Evolutionary conservation across 192 early-diverging fungal genomes (phyloP).

Genomic region (Coemansia sp.): DNA sequence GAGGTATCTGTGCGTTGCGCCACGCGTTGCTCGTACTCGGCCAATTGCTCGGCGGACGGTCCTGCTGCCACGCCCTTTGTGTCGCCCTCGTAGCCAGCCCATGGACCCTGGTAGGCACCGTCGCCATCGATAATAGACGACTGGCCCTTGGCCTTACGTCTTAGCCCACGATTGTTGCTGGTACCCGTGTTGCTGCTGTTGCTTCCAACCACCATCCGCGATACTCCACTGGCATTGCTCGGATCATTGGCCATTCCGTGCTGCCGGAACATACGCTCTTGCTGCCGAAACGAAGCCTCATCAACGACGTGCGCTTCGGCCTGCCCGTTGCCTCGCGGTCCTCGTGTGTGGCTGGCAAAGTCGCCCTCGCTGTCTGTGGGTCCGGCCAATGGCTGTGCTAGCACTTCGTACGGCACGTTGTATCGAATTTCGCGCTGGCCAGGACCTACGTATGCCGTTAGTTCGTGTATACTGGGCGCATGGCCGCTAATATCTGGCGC

Average conservation of each 20-base stretch:
- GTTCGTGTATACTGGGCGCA: background rate
- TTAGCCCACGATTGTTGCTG: constrained; percentile 50
- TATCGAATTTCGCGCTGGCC: constrained; percentile 24
- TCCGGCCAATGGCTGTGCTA: constrained; percentile 37
- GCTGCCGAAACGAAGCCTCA: constrained; percentile 65
- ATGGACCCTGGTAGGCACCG: constrained; percentile 84
- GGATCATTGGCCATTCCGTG: constrained; percentile 86
- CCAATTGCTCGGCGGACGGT: constrained; percentile 58
- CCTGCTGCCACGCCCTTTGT: constrained; percentile 62
- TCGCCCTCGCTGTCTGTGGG: constrained; percentile 31
- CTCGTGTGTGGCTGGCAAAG: constrained; percentile 13
- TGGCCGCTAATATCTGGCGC: constrained; percentile 32
- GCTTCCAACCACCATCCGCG: constrained; percentile 55
- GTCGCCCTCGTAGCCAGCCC: constrained; percentile 93
- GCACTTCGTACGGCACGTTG: constrained; percentile 29
- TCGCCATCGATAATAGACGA: constrained; percentile 71
- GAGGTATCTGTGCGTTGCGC: constrained; percentile 7
- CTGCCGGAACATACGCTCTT: constrained; percentile 82
- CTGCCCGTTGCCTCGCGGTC: constrained; percentile 14
- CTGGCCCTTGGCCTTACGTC: constrained; percentile 79
- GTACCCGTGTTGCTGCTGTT: constrained; percentile 43
- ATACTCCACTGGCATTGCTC: constrained; percentile 55
- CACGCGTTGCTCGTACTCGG: constrained; percentile 37
- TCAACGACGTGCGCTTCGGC: constrained; percentile 41
- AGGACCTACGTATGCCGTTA: constrained; percentile 19